phyloP scores from a whole-genome alignment of 495 filamentous ascomycete species.

The Neurospora terricola region DNA sequence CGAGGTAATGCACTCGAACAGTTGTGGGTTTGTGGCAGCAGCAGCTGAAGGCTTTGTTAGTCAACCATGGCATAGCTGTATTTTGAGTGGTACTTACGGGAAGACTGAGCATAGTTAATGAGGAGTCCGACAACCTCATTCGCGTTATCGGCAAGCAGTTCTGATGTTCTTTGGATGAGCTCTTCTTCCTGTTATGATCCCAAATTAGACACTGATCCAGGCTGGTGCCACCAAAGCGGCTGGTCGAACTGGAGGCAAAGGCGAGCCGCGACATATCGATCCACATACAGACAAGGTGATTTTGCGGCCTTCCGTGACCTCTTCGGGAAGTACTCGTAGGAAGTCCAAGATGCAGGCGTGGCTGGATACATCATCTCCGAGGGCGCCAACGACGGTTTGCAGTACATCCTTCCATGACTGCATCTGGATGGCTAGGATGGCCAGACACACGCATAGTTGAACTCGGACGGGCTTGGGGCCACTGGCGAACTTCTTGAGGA shows the following conservation, averaged over 20 bases:
- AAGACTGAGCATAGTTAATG: constrained; percentile 82
- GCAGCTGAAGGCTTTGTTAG: constrained; percentile 27
- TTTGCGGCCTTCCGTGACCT: constrained; percentile 98
- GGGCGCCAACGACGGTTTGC: constrained; percentile 60
- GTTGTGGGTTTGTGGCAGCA: constrained; percentile 77
- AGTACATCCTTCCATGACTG: constrained; percentile 91
- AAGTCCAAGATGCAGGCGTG: constrained; percentile 87
- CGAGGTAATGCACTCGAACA: constrained; percentile 90
- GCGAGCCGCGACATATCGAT: constrained; percentile 44
- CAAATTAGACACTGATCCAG: constrained; percentile 43
- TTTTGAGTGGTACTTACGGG: constrained; percentile 46
- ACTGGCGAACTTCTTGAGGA: constrained; percentile 66
- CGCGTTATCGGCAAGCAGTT: constrained; percentile 85
- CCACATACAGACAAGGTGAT: constrained; percentile 95
- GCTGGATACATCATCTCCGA: constrained; percentile 67
- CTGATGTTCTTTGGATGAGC: constrained; percentile 65
- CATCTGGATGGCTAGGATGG: constrained; percentile 94
- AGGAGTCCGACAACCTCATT: constrained; percentile 74
- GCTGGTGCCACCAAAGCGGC: constrained; percentile 32
- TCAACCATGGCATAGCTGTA: not conserved
- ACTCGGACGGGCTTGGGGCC: constrained; percentile 88
- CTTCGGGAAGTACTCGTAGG: constrained; percentile 89
- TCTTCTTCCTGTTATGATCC: constrained; percentile 77
- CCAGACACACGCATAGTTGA: constrained; percentile 89
- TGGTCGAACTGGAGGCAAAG: constrained; percentile 25